A percentile compares a stretch with the other conserved stretches of the same genome.
phyloP scores from a whole-genome alignment of 768 basidiomycete species.

The Tulasnella sp. region DNA sequence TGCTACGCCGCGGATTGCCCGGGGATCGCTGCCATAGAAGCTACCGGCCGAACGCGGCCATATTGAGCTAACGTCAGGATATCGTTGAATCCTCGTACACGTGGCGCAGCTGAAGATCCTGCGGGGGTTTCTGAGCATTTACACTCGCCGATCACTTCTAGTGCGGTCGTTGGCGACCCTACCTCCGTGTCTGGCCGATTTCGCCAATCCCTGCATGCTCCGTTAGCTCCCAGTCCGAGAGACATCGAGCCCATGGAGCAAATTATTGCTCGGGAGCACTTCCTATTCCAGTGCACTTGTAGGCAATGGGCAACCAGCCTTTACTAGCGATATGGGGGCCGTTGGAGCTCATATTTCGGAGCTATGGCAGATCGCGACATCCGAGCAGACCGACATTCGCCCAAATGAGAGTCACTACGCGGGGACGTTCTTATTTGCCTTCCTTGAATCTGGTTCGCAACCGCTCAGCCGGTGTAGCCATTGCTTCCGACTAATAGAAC shows the following conservation, averaged over 20 bases:
- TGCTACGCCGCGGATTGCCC: slow-evolving; percentile 10
- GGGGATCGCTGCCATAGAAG: slow-evolving; percentile 7
- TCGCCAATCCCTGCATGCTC: not conserved
- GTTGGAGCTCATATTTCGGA: not conserved
- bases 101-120: slow-evolving; percentile 1
- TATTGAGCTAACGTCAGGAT: not conserved
- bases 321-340: not conserved
- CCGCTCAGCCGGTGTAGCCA: not conserved
- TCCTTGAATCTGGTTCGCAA: not conserved
- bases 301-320: not conserved
- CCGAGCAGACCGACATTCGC: slow-evolving; percentile 6
- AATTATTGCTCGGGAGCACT: not conserved
- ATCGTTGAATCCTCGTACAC: not conserved
- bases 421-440: not conserved
- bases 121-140: not conserved
- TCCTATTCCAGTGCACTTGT: not conserved
- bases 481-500: not conserved
- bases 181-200: not conserved
- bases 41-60: not conserved
- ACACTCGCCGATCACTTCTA: not conserved
- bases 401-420: not conserved
- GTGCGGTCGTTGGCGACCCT: not conserved
- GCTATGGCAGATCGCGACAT: not conserved
- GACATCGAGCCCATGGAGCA: slow-evolving; percentile 10
- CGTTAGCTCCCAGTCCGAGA: not conserved